A percentile compares a stretch with the other conserved stretches of the same genome.
These are phyloP conservation scores for Striga asiatica DNA, from an alignment of 257 asterid species.

Conservation along the genomic window DNA sequence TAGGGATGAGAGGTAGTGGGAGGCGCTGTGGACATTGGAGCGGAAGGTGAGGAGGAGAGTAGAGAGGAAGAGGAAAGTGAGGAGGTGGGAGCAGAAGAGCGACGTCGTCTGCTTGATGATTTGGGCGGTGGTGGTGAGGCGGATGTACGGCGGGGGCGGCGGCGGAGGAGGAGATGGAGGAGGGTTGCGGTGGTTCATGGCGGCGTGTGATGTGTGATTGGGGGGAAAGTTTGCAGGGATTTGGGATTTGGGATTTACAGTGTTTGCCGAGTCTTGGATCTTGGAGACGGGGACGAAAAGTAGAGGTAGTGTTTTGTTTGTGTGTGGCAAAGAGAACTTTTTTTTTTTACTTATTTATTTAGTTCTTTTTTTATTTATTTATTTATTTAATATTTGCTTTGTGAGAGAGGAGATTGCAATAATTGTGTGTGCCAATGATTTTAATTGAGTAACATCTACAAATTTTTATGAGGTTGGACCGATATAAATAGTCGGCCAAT, in stretches of 20 bases:
- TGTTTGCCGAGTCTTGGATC: constrained; percentile 1
- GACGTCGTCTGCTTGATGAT: constrained; percentile 38
- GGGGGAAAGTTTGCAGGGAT: background rate
- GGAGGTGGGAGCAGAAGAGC: constrained; percentile 29
- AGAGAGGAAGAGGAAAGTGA: constrained; percentile 38
- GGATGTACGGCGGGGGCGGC: constrained; percentile 17
- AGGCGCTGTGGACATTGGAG: constrained; percentile 40
- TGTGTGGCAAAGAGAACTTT: too few species aligned
- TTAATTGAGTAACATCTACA: too few species aligned
- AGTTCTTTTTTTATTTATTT: too few species aligned
- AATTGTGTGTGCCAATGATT: too few species aligned
- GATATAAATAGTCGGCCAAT: too few species aligned
- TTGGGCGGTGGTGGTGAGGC: constrained; percentile 32
- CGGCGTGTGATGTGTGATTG: background rate
- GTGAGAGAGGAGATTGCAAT: too few species aligned
- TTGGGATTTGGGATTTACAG: background rate
- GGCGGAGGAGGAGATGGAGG: too few species aligned
- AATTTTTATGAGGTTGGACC: too few species aligned
- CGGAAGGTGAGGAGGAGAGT: constrained; percentile 46
- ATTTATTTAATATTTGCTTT: too few species aligned
- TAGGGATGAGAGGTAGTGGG: constrained; percentile 46
- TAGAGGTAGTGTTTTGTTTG: too few species aligned
- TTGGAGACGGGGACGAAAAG: background rate
- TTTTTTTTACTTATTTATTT: too few species aligned
- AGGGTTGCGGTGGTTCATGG: constrained; percentile 19